Percentiles rank a stretch among this genome's conserved stretches.
Conservation (phyloP, 768 basidiomycete species). For the Phlebiopsis flavidoalba region DNA sequence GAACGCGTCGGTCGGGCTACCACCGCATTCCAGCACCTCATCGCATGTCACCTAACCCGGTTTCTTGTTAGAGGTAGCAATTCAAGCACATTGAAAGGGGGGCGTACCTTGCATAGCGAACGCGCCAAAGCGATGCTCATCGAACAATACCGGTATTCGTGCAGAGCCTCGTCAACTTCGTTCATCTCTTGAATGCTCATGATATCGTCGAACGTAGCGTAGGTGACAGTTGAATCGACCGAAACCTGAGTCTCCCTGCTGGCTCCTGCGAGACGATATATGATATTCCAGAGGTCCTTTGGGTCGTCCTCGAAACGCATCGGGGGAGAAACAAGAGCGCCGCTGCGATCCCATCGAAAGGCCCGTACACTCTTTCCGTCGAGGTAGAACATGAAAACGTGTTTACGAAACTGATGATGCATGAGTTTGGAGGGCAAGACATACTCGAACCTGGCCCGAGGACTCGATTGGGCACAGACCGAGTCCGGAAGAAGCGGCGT, state of each 20-base stretch:
- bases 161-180: background rate
- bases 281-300: background rate
- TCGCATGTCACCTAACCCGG: background rate
- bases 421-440: background rate
- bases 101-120: background rate
- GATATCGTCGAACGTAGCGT: background rate
- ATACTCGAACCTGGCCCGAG: background rate
- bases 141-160: background rate
- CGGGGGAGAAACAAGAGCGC: background rate
- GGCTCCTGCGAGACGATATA: background rate
- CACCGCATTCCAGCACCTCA: background rate
- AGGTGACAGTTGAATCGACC: background rate
- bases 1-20: background rate
- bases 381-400: background rate
- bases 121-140: background rate
- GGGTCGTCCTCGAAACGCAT: background rate
- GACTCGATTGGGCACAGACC: too few species aligned
- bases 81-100: background rate
- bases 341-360: background rate
- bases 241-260: background rate
- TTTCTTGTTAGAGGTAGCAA: background rate
- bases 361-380: background rate
- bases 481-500: background rate
- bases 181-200: background rate
- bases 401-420: background rate